phyloP scores from a whole-genome alignment of 768 basidiomycete species.

The Tulasnella sp. region DNA sequence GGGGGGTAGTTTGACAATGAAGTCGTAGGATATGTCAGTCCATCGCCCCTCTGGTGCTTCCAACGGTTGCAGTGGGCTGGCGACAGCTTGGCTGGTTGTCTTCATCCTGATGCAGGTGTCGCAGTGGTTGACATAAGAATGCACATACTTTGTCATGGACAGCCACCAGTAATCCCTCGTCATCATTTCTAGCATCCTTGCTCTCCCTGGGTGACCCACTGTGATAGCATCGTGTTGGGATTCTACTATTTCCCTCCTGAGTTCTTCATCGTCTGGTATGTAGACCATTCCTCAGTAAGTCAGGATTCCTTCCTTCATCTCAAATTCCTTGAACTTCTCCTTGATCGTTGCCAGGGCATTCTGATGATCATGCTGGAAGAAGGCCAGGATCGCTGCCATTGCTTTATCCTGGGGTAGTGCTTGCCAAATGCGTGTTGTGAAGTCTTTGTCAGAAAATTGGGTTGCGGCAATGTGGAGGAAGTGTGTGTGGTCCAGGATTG shows the following conservation, averaged over 20 bases:
- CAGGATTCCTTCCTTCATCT: background rate
- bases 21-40: slow-evolving; percentile 24
- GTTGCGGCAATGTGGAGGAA: too few relatives aligned
- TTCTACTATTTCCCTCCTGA: background rate
- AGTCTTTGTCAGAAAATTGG: background rate
- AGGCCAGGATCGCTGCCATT: background rate
- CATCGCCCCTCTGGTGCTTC: slow-evolving; percentile 23
- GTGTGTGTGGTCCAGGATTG: background rate
- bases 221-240: background rate
- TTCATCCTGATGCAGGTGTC: slow-evolving; percentile 21
- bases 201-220: slow-evolving; percentile 16
- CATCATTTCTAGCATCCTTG: slow-evolving; percentile 19
- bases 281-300: background rate
- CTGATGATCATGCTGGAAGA: background rate
- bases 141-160: slow-evolving; percentile 16
- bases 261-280: background rate
- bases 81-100: slow-evolving; percentile 1
- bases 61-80: slow-evolving; percentile 20
- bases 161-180: slow-evolving; percentile 21
- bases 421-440: background rate
- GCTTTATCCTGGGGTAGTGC: background rate
- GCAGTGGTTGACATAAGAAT: slow-evolving; percentile 24
- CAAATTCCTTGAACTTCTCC: background rate
- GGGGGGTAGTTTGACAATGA: slow-evolving; percentile 13
- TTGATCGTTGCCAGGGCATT: background rate